These are phyloP conservation scores for Geotrichum restrictum DNA, from an alignment of 1,139 yeast species.

Conservation along the genomic window DNA sequence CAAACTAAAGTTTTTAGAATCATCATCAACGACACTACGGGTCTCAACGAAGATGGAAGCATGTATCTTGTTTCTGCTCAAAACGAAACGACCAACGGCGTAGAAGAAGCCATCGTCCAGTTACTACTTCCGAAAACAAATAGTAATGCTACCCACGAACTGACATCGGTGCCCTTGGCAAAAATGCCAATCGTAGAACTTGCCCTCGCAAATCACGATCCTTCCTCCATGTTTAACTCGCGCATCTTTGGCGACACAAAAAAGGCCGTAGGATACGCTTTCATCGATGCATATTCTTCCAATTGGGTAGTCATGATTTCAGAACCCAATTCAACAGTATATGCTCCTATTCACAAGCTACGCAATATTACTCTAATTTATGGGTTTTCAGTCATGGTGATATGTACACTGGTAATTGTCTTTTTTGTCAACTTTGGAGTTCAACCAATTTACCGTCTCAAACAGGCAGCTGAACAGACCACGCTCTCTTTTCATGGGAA, in stretches of 20 bases:
- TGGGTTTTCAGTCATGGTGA: constrained; percentile 72
- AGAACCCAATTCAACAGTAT: constrained; percentile 56
- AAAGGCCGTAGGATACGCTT: constrained; percentile 71
- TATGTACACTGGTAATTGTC: constrained; percentile 68
- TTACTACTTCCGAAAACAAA: constrained; percentile 14
- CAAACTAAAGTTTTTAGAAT: constrained; percentile 51
- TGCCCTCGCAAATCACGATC: constrained; percentile 2
- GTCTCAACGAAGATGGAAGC: constrained; percentile 42
- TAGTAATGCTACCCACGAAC: neutral
- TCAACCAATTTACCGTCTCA: constrained; percentile 73
- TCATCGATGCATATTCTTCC: constrained; percentile 48
- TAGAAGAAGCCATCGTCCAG: neutral
- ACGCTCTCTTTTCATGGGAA: constrained; percentile 27
- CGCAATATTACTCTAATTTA: constrained; percentile 72
- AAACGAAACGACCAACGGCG: neutral
- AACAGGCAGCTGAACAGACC: constrained; percentile 73
- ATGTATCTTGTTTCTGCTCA: constrained; percentile 39
- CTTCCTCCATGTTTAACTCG: constrained; percentile 53
- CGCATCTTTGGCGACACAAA: constrained; percentile 42
- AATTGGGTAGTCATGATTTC: constrained; percentile 79
- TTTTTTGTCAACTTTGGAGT: constrained; percentile 84
- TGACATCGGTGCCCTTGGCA: neutral
- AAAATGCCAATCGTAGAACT: constrained; percentile 3
- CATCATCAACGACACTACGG: constrained; percentile 50
- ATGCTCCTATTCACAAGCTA: constrained; percentile 59